These are phyloP conservation scores for Penicillium janthinellum DNA, from an alignment of 2,329 filamentous ascomycete species.

Conservation along the genomic window DNA sequence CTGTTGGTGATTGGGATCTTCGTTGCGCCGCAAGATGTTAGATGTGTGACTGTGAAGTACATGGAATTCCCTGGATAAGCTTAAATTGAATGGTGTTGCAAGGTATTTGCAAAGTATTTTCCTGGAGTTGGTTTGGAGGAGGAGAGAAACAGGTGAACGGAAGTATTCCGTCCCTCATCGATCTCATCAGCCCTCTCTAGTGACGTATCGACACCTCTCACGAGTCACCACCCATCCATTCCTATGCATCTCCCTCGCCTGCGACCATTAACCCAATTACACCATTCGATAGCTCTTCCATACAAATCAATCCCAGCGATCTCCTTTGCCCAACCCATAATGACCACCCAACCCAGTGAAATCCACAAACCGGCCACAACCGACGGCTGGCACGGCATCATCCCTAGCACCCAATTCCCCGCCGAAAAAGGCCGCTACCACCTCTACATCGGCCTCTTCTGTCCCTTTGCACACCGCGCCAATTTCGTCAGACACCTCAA, in stretches of 20 bases:
- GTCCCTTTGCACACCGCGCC: slow-evolving; percentile 64
- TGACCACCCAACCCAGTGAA: not conserved
- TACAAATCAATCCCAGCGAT: not conserved
- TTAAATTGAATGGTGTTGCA: too few relatives aligned
- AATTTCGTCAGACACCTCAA: slow-evolving; percentile 62
- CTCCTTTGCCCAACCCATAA: not conserved
- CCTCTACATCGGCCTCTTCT: slow-evolving; percentile 62
- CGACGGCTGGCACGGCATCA: slow-evolving; percentile 54
- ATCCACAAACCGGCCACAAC: slow-evolving; percentile 28
- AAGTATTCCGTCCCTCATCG: not conserved
- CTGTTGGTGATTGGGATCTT: not conserved
- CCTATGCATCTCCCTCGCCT: not conserved
- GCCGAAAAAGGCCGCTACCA: slow-evolving; percentile 57
- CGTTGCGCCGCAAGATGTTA: not conserved
- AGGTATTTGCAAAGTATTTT: too few relatives aligned
- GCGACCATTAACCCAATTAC: not conserved
- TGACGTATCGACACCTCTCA: too few relatives aligned
- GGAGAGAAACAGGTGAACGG: not conserved
- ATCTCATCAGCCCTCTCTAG: too few relatives aligned
- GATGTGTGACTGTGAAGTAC: not conserved
- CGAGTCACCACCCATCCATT: not conserved
- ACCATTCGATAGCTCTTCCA: not conserved
- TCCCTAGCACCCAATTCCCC: slow-evolving; percentile 51
- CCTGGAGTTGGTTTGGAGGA: not conserved
- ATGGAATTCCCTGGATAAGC: too few relatives aligned